phyloP scores from a whole-genome alignment of 2,329 filamentous ascomycete genomes.

The Exophiala calicioides region DNA sequence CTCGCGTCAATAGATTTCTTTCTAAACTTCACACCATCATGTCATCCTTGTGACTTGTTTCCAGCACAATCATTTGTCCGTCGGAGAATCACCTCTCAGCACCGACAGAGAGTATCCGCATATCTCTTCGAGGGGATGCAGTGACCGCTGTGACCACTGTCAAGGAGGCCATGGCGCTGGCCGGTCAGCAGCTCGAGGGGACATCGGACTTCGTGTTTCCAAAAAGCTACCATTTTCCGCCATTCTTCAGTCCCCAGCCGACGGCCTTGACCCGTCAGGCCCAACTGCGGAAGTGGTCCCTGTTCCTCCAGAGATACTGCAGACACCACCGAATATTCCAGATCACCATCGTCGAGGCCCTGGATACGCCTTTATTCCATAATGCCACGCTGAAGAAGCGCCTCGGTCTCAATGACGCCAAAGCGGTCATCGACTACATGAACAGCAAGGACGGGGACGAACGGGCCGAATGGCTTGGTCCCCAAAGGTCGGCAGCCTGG shows the following conservation, averaged over 20 bases:
- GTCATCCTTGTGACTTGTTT: too few relatives aligned
- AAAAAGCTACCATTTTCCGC: slow-evolving; percentile 51
- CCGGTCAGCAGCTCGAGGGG: slow-evolving; percentile 9
- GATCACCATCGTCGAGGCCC: slow-evolving; percentile 65
- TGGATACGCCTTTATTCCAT: slow-evolving; percentile 61
- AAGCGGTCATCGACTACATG: slow-evolving; percentile 60
- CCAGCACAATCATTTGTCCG: too few relatives aligned
- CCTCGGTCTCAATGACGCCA: slow-evolving; percentile 55
- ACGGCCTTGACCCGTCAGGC: slow-evolving; percentile 47
- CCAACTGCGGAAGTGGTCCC: slow-evolving; percentile 78
- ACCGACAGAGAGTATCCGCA: too few relatives aligned
- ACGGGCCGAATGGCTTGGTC: slow-evolving; percentile 60
- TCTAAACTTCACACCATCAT: too few relatives aligned
- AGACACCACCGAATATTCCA: slow-evolving; percentile 74
- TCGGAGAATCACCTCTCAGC: background rate
- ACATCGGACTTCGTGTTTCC: slow-evolving; percentile 42
- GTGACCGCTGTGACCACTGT: background rate
- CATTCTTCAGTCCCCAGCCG: slow-evolving; percentile 54
- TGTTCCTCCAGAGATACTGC: slow-evolving; percentile 81
- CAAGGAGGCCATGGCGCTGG: slow-evolving; percentile 1
- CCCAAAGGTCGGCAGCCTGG: slow-evolving; percentile 30
- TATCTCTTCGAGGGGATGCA: background rate
- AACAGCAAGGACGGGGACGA: slow-evolving; percentile 51
- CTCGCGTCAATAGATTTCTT: background rate
- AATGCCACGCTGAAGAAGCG: slow-evolving; percentile 48